A percentile compares a stretch with the other conserved stretches of the same genome.
These are phyloP conservation scores for Xylariaceae sp. DNA, from an alignment of 2,329 filamentous ascomycete genomes.

Conservation along the genomic window DNA sequence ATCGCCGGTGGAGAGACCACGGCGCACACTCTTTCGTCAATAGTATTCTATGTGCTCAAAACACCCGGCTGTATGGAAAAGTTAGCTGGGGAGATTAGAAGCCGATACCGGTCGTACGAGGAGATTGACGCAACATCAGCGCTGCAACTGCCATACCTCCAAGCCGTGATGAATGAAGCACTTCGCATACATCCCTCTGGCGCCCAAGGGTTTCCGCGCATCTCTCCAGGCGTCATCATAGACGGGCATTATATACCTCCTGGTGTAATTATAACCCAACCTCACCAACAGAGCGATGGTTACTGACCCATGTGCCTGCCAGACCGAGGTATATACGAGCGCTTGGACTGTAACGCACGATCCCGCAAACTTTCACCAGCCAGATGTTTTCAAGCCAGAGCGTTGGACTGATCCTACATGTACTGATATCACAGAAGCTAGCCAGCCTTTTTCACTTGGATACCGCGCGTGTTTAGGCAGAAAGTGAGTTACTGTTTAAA, in stretches of 20 bases:
- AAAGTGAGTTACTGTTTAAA: conserved; percentile 3
- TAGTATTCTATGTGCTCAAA: conserved; percentile 10
- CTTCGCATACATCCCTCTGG: conserved; percentile 9
- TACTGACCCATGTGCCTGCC: neutral
- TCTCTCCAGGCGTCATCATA: conserved; percentile 5
- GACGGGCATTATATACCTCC: conserved; percentile 7
- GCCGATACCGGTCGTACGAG: neutral
- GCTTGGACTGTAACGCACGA: conserved; percentile 17
- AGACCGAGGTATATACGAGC: conserved; percentile 18
- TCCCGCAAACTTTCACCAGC: conserved; percentile 6
- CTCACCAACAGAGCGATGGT: neutral
- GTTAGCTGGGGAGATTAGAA: conserved; percentile 1
- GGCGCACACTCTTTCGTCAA: neutral
- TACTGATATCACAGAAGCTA: conserved; percentile 15
- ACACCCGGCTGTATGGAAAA: neutral
- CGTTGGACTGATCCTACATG: conserved; percentile 7
- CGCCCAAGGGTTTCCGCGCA: conserved; percentile 10
- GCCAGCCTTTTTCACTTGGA: conserved; percentile 16
- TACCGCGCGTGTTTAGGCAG: conserved; percentile 9
- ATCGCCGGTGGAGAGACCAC: conserved; percentile 21
- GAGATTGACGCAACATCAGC: conserved; percentile 13
- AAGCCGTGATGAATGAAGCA: conserved; percentile 16
- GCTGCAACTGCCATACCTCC: conserved; percentile 14
- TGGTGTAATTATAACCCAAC: conserved; percentile 3
- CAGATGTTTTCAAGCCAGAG: conserved; percentile 3